Evolutionary conservation across 2,329 filamentous ascomycete genomes (phyloP).

Genomic region (Fusarium agapanthi): DNA sequence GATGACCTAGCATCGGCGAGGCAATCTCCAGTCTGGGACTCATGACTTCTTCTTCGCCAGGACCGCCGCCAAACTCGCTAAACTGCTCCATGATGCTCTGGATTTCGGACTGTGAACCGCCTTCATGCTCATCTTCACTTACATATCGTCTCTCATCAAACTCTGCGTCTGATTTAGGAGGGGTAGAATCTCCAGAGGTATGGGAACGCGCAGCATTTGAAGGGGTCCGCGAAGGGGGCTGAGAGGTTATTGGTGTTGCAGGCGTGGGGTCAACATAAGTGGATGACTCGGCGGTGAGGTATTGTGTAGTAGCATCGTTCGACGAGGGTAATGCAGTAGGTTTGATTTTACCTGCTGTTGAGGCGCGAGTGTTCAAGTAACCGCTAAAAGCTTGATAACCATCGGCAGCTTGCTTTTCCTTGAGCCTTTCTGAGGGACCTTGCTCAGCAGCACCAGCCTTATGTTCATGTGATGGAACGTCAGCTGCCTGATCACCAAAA

Average conservation of each 20-base stretch:
- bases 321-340: constrained; percentile 53
- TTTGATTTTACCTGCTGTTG: constrained; percentile 60
- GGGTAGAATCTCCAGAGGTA: constrained; percentile 56
- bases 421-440: constrained; percentile 22
- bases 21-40: constrained; percentile 85
- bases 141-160: constrained; percentile 66
- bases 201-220: constrained; percentile 62
- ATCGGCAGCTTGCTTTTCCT: constrained; percentile 40
- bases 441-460: constrained; percentile 3
- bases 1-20: constrained; percentile 76
- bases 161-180: constrained; percentile 61
- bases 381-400: constrained; percentile 19
- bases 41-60: constrained; percentile 86
- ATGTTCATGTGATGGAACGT: constrained; percentile 4
- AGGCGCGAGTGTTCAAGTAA: constrained; percentile 49
- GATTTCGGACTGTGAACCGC: constrained; percentile 83
- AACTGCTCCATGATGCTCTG: constrained; percentile 99
- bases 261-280: constrained; percentile 67
- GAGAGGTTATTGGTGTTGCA: constrained; percentile 63
- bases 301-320: constrained; percentile 50
- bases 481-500: constrained; percentile 23
- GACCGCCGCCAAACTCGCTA: constrained; percentile 75
- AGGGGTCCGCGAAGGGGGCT: constrained; percentile 67
- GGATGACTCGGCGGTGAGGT: constrained; percentile 57
- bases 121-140: constrained; percentile 72